Evolutionary conservation across 108 stramenopile genomes (phyloP), one percentile per base, ranked within the genome.

Genomic region (Cyclotella baltica): DNA sequence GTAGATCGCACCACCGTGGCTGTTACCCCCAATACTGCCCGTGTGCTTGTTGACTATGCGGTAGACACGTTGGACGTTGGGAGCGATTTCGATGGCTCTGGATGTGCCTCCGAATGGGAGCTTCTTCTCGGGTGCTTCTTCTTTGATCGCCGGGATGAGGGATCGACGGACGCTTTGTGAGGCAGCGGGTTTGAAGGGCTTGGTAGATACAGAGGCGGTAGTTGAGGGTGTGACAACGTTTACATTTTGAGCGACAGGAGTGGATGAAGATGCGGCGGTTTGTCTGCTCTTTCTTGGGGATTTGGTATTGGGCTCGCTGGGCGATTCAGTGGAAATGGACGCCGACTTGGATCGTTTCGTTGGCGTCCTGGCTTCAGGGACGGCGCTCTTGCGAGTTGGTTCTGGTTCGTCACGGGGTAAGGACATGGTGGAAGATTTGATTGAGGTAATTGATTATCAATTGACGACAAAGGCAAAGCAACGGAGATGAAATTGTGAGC

Each of bases 21-120:
- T 95, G 73, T 98, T 98, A 15, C 97, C 97, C 31, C 97, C 97
- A 61, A 98, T 86, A 18, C 88, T 80, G 8, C 98, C 96, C 10
- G 96, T 97, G 56, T 85, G 67, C 62, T 89, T 92, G 20, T 84
- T 77, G 47, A 98, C 83, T 4, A 92, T 80, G 34, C 72, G 72
- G 62, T 95, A 93, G 0, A 88, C 87, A 25, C 59, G 36, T 61
- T 75, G 66, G 6, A 90, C 88, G 27, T 89, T 90, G 43, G 70
- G 62, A 28, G 68, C 72, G 34, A 85, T 70, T 18, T 64, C 73
- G 11, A 85, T 85, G 36, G 67, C 38, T 36, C 66, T 64, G 28
- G 72, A 74, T n/a, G 22, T 63, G 23, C 37, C 68, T 1, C 73
- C 73, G 62, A 55, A 55, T n/a, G 55, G 55, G 22, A 55, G 23